A percentile compares a stretch with the other conserved stretches of the same genome.
phyloP scores from a whole-genome alignment of 2,329 filamentous ascomycete species.

The Cercospora sp. region DNA sequence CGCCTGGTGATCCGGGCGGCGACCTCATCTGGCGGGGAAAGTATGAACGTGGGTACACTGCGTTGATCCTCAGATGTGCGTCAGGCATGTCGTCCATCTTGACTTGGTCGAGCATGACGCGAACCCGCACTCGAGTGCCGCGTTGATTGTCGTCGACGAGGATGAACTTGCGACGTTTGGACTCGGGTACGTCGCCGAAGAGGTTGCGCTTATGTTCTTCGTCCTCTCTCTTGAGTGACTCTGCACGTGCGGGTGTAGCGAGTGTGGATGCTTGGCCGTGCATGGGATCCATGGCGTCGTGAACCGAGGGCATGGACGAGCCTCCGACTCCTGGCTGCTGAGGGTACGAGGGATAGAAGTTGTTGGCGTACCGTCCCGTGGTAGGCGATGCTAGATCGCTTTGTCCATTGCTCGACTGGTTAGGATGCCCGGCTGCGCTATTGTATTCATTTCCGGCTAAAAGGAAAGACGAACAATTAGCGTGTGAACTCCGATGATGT shows the following conservation, averaged over 20 bases:
- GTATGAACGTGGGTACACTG: constrained; percentile 87
- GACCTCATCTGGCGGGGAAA: constrained; percentile 92
- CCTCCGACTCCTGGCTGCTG: constrained; percentile 57
- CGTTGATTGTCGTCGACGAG: constrained; percentile 87
- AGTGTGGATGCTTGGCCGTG: constrained; percentile 36
- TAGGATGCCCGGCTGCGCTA: constrained; percentile 64
- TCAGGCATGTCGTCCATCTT: constrained; percentile 96
- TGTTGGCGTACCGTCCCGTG: constrained; percentile 71
- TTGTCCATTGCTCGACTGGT: constrained; percentile 62
- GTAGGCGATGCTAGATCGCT: constrained; percentile 54
- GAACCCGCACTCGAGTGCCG: constrained; percentile 77
- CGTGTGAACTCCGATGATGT: constrained; percentile 36
- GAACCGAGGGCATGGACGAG: constrained; percentile 65
- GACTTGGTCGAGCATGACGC: constrained; percentile 88
- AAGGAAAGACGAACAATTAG: constrained; percentile 45
- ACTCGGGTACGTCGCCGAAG: constrained; percentile 84
- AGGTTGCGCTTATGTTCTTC: constrained; percentile 66
- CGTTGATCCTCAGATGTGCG: constrained; percentile 85
- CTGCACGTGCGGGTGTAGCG: constrained; percentile 41
- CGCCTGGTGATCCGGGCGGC: constrained; percentile 72
- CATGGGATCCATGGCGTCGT: constrained; percentile 56
- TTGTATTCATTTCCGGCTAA: constrained; percentile 59
- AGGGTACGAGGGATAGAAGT: constrained; percentile 72
- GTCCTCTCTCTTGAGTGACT: constrained; percentile 50
- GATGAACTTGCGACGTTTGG: constrained; percentile 94